phyloP scores from a whole-genome alignment of 108 stramenopile genomes.

The Poteriospumella lacustris region DNA sequence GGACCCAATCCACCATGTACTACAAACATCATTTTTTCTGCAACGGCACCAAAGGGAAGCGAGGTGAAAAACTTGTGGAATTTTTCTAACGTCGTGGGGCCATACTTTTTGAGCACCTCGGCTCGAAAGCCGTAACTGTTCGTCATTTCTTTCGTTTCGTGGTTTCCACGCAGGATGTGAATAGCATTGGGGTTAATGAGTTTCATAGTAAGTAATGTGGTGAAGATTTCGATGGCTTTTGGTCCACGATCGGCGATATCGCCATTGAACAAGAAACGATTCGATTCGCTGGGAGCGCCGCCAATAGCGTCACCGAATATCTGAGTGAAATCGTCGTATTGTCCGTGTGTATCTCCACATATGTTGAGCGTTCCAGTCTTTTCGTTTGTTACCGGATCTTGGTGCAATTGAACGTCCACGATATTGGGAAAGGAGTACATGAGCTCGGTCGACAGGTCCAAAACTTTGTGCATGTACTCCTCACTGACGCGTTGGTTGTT shows the following conservation, averaged over 20 bases:
- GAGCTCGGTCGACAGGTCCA: no score
- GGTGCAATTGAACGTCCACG: no score
- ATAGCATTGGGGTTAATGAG: neutral
- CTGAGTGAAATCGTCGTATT: no score
- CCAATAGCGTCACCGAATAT: no score
- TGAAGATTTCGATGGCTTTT: constrained; percentile 11
- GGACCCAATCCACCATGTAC: constrained; percentile 19
- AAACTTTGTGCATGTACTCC: no score
- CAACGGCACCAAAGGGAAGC: constrained; percentile 14
- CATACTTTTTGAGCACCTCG: constrained; percentile 20
- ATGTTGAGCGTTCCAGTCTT: no score
- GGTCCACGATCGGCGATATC: constrained; percentile 30
- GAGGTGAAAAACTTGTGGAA: constrained; percentile 18
- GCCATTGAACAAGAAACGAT: constrained; percentile 31
- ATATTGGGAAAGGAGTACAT: no score
- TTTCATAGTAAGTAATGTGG: no score
- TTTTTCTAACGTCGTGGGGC: neutral
- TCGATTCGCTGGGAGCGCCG: neutral
- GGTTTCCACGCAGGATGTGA: constrained; percentile 22
- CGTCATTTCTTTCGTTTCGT: constrained; percentile 29
- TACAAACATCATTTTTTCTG: neutral
- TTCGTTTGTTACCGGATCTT: no score
- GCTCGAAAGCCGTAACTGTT: constrained; percentile 17
- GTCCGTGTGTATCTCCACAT: no score
- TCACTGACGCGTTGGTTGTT: no score